Evolutionary conservation across 805 yeast genomes (phyloP).

Genomic region (Wickerhamomyces alni): DNA sequence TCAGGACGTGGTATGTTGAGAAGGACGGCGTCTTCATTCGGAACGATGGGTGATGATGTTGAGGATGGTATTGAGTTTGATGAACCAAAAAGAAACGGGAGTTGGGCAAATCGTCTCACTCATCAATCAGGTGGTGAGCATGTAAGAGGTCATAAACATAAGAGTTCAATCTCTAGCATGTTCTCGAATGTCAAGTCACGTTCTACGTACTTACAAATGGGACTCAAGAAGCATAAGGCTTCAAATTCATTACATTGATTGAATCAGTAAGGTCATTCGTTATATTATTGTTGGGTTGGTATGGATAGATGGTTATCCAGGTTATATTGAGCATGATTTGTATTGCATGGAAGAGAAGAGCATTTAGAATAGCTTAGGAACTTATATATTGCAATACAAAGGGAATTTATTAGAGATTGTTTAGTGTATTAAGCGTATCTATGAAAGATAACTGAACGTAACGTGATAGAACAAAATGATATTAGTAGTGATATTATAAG

Average conservation of each 20-base stretch:
- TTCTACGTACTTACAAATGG: neutral
- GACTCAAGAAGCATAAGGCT: conserved; percentile 1
- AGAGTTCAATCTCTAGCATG: conserved; percentile 3
- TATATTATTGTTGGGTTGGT: too few relatives aligned
- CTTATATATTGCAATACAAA: too few relatives aligned
- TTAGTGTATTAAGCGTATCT: too few relatives aligned
- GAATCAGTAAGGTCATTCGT: too few relatives aligned
- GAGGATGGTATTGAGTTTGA: conserved; percentile 1
- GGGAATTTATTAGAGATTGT: too few relatives aligned
- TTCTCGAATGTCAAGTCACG: neutral
- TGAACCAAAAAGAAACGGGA: neutral
- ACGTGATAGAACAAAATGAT: too few relatives aligned
- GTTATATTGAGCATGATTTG: too few relatives aligned
- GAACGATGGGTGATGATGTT: neutral
- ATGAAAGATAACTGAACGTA: too few relatives aligned
- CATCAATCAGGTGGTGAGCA: neutral
- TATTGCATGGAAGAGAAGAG: too few relatives aligned
- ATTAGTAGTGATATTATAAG: too few relatives aligned
- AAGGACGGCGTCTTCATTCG: neutral
- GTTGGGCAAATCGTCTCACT: neutral
- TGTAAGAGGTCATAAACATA: conserved; percentile 3
- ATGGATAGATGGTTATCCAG: too few relatives aligned
- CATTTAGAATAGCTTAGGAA: too few relatives aligned
- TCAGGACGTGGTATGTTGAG: neutral
- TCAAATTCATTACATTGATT: conserved; percentile 2